Evolutionary conservation across 306 rosid species (phyloP).

Genomic region (Prunus armeniaca): DNA sequence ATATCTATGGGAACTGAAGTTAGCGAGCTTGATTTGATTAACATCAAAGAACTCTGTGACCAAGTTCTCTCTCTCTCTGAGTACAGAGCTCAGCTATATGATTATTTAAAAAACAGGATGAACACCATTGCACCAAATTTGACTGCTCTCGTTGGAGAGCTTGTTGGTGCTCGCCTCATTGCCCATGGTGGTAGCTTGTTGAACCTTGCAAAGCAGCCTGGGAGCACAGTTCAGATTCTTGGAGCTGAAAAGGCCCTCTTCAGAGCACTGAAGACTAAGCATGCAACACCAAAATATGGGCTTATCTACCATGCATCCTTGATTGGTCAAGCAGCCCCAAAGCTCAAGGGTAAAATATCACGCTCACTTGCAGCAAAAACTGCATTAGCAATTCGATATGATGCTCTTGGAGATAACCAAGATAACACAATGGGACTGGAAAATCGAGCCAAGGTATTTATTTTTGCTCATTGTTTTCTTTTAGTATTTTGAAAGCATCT

Average conservation of each 20-base stretch:
- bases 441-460: slow-evolving; percentile 66
- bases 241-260: slow-evolving; percentile 98
- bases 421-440: slow-evolving; percentile 89
- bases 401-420: slow-evolving; percentile 76
- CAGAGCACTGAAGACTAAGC: slow-evolving; percentile 89
- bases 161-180: slow-evolving; percentile 96
- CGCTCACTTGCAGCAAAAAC: slow-evolving; percentile 89
- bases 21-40: slow-evolving; percentile 81
- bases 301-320: slow-evolving; percentile 94
- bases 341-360: slow-evolving; percentile 83
- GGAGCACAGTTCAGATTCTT: slow-evolving; percentile 91
- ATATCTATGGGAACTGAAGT: slow-evolving; percentile 98
- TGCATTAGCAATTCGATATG: slow-evolving; percentile 76
- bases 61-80: slow-evolving; percentile 89
- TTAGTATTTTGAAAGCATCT: not conserved
- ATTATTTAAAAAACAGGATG: slow-evolving; percentile 88
- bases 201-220: slow-evolving; percentile 97
- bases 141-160: slow-evolving; percentile 93
- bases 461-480: not conserved
- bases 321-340: slow-evolving; percentile 92
- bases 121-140: slow-evolving; percentile 90
- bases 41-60: slow-evolving; percentile 81
- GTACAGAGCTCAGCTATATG: slow-evolving; percentile 83
- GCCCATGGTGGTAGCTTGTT: slow-evolving; percentile 91
- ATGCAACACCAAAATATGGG: slow-evolving; percentile 92